Evolutionary conservation across 768 basidiomycete species (phyloP).

Genomic region (Serpula lacrymans): DNA sequence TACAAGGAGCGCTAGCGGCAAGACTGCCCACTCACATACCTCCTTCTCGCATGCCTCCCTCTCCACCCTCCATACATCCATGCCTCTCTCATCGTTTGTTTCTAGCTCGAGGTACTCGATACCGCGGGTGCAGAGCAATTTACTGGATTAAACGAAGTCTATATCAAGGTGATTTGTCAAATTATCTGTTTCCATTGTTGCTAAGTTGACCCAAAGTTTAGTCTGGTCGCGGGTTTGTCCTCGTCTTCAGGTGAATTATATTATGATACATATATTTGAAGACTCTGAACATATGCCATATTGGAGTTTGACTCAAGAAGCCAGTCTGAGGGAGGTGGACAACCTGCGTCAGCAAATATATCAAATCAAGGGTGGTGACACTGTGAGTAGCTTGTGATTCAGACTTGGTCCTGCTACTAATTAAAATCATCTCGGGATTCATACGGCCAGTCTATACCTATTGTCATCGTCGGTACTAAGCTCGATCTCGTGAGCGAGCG

Average conservation of each 20-base stretch:
- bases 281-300: constrained; percentile 1
- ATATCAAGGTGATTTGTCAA: constrained; percentile 58
- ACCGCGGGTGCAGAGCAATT: constrained; percentile 89
- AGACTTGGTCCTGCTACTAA: constrained; percentile 1
- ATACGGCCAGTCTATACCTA: constrained; percentile 58
- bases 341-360: constrained; percentile 78
- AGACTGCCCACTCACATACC: constrained; percentile 3
- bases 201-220: constrained; percentile 18
- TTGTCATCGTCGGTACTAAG: constrained; percentile 86
- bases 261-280: not conserved
- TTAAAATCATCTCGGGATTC: not conserved
- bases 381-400: constrained; percentile 40
- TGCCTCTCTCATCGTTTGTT: not conserved
- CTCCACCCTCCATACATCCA: not conserved
- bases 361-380: constrained; percentile 70
- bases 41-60: constrained; percentile 4
- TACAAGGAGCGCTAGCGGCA: constrained; percentile 4
- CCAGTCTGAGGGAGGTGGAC: constrained; percentile 76
- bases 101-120: constrained; percentile 75
- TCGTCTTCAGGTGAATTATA: constrained; percentile 68
- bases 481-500: constrained; percentile 78
- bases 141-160: constrained; percentile 73
- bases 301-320: constrained; percentile 73
- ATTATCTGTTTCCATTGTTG: not conserved
- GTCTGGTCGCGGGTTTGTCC: constrained; percentile 74